Percentiles rank a stretch among this genome's conserved stretches.
These are phyloP conservation scores for Paracamarosporium sp. DNA, from an alignment of 2,329 filamentous ascomycete genomes.

Conservation along the genomic window DNA sequence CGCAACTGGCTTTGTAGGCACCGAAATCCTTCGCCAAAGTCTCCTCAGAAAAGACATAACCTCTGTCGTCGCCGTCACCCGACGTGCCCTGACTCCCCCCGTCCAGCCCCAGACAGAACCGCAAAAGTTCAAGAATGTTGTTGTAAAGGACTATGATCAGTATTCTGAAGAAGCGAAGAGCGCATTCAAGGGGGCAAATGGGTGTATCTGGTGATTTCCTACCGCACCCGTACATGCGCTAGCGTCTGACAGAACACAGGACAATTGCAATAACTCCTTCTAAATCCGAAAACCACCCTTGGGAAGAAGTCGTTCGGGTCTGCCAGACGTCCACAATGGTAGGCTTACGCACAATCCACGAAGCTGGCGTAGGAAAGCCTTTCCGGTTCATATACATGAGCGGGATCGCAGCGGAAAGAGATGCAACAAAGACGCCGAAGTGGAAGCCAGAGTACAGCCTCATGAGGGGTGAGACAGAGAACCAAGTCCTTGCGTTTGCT, in stretches of 20 bases:
- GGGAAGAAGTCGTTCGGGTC: conserved; percentile 49
- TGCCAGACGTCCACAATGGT: conserved; percentile 49
- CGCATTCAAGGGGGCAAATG: conserved; percentile 2
- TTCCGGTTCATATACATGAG: conserved; percentile 60
- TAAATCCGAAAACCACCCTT: conserved; percentile 37
- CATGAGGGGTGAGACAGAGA: conserved; percentile 59
- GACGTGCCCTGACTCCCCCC: conserved; percentile 1
- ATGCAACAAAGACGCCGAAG: conserved; percentile 52
- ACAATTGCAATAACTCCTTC: conserved; percentile 53
- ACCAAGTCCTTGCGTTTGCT: conserved; percentile 51
- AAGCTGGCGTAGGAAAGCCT: conserved; percentile 34
- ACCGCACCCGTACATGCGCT: neutral
- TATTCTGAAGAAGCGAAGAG: conserved; percentile 28
- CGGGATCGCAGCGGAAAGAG: conserved; percentile 53
- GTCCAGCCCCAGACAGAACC: neutral
- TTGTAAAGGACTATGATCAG: conserved; percentile 39
- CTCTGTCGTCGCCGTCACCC: conserved; percentile 12
- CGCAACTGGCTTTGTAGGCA: conserved; percentile 7
- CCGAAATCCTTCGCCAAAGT: conserved; percentile 10
- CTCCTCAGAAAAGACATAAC: conserved; percentile 7
- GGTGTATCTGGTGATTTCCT: conserved; percentile 3
- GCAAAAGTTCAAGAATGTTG: conserved; percentile 27
- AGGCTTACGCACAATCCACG: conserved; percentile 46
- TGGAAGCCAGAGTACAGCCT: conserved; percentile 51
- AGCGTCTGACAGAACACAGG: conserved; percentile 26